Conservation (phyloP, 192 early-diverging fungal species). For the Neocallimastix lanati region DNA sequence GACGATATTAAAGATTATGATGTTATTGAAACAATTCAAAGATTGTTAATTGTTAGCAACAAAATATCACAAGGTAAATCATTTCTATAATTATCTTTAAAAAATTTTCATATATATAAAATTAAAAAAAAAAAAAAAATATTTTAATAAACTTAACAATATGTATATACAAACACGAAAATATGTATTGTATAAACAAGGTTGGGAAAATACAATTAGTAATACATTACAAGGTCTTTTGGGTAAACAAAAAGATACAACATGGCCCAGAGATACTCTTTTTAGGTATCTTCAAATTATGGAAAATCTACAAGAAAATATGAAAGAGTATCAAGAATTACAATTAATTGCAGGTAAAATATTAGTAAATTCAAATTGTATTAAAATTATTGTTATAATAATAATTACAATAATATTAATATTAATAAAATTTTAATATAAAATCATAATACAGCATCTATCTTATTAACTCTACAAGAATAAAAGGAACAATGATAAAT, state of each 20-base stretch:
- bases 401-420: too few relatives aligned
- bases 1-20: conserved; percentile 3
- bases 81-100: too few relatives aligned
- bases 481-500: background rate
- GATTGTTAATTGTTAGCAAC: conserved; percentile 10
- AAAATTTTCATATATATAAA: too few relatives aligned
- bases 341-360: conserved; percentile 9
- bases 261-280: conserved; percentile 23
- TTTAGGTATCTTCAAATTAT: conserved; percentile 25
- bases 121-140: too few relatives aligned
- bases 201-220: conserved; percentile 18
- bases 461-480: background rate
- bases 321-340: conserved; percentile 26
- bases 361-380: too few relatives aligned
- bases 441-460: too few relatives aligned
- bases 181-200: too few relatives aligned
- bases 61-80: conserved; percentile 16
- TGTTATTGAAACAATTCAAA: conserved; percentile 11
- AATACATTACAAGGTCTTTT: conserved; percentile 15
- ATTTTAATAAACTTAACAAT: too few relatives aligned
- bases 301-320: conserved; percentile 23
- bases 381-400: too few relatives aligned
- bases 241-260: conserved; percentile 10
- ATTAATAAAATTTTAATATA: too few relatives aligned
- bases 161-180: too few relatives aligned